These are phyloP conservation scores for Cladorrhinum samala DNA, from an alignment of 495 filamentous ascomycete species.

Conservation along the genomic window DNA sequence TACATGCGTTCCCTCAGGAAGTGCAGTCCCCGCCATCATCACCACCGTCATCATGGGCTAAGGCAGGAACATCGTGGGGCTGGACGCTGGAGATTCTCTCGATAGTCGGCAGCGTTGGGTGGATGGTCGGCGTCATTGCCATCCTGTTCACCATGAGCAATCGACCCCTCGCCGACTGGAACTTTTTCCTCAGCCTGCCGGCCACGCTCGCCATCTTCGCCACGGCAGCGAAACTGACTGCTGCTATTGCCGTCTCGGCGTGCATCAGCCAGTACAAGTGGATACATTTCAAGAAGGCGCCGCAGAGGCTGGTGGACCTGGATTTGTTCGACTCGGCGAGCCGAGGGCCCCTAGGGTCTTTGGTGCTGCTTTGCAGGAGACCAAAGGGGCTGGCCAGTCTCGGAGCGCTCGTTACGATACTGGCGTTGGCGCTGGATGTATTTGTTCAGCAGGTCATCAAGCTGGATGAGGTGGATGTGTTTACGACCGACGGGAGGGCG, in stretches of 20 bases:
- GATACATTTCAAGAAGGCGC: slow-evolving; percentile 34
- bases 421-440: slow-evolving; percentile 16
- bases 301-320: slow-evolving; percentile 35
- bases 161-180: slow-evolving; percentile 33
- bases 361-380: slow-evolving; percentile 5
- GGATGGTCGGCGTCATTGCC: slow-evolving; percentile 25
- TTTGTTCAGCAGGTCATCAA: slow-evolving; percentile 18
- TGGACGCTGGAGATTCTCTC: not conserved
- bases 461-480: slow-evolving; percentile 1
- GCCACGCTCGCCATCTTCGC: slow-evolving; percentile 40
- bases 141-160: slow-evolving; percentile 33
- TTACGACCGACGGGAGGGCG: not conserved
- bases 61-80: not conserved
- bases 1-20: too few relatives aligned
- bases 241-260: slow-evolving; percentile 33
- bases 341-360: slow-evolving; percentile 20
- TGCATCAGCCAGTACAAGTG: slow-evolving; percentile 44
- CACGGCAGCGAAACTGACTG: slow-evolving; percentile 33
- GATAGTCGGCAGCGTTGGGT: not conserved
- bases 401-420: slow-evolving; percentile 15
- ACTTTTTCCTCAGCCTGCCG: slow-evolving; percentile 39
- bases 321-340: slow-evolving; percentile 39
- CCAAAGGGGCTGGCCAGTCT: slow-evolving; percentile 6
- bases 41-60: too few relatives aligned
- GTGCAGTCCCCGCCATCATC: too few relatives aligned